phyloP scores from a whole-genome alignment of 2,329 filamentous ascomycete genomes.

The Coleophoma eucalyptorum region DNA sequence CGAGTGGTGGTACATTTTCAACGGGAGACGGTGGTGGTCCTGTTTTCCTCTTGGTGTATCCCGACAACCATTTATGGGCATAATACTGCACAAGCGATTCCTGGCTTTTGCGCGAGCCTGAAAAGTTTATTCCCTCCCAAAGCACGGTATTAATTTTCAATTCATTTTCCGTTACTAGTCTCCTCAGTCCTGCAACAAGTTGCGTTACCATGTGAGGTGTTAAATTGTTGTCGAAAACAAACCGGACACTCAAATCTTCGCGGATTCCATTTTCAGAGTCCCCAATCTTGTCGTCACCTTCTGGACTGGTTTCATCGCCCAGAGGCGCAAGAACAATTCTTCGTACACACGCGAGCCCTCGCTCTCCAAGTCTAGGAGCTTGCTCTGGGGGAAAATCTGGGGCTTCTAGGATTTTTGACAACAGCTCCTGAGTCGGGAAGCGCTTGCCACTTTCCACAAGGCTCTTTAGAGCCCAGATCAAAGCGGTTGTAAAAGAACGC shows the following conservation, averaged over 20 bases:
- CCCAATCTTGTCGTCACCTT: background rate
- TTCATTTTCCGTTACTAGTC: no score
- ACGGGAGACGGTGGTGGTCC: no score
- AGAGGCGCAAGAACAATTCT: background rate
- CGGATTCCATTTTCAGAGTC: background rate
- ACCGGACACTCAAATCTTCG: background rate
- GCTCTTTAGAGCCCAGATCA: slow-evolving; percentile 9
- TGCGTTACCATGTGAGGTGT: background rate
- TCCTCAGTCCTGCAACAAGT: no score
- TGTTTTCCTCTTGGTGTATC: no score
- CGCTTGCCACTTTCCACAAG: background rate
- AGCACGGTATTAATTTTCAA: no score
- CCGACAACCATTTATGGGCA: no score
- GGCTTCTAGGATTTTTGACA: slow-evolving; percentile 4
- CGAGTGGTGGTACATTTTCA: no score
- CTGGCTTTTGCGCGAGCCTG: no score
- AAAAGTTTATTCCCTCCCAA: no score
- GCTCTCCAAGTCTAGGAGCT: background rate
- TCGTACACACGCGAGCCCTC: background rate
- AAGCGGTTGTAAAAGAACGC: slow-evolving; percentile 9
- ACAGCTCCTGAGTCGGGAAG: slow-evolving; percentile 10
- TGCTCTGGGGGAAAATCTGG: slow-evolving; percentile 6
- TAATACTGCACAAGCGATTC: no score
- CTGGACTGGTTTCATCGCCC: background rate
- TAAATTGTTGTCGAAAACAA: background rate